Evolutionary conservation across 1,139 yeast species (phyloP), one percentile per base, ranked within the genome.

Genomic region (Geotrichum candidum): DNA sequence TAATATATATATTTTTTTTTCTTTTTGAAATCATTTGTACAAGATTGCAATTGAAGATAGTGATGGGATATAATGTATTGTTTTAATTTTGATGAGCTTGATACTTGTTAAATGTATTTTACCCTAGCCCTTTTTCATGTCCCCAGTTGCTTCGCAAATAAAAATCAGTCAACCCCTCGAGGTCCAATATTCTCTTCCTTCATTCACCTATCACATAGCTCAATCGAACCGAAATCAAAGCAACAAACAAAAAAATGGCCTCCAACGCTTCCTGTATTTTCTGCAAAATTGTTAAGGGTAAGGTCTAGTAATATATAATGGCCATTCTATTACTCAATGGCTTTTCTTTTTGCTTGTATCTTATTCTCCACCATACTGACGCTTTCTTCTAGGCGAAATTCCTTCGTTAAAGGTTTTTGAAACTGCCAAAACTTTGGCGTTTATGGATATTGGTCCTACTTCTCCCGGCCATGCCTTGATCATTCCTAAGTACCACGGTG

Each of bases 401-500:
- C 98, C 98, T 52, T 88, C 96, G 5, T 83, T 89, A 77, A 92
- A 92, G 75, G 79, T 92, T 68, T 81, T 88, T 68, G 99, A 92
- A 74, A 90, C 97, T 25, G 80, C 87, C 64, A 81, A 83, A 69
- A 78, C 89, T 3, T 88, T 84, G 72, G 90, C 97, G 0, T 94
- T 92, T 74, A 81, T 94, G 72, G 99, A 92, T 72, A 91, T 92
- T 71, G 92, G 90, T 69, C 98, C 99, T 65, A 88, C 92, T 11
- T 80, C 96, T 10, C 84, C 84, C 68, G 97, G 96, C 51, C 99
- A 92, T 74, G 84, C 95, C 50, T 79, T 92, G 70, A 84, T 92
- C 58, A 90, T 92, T 67, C 98, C 98, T 65, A 92, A 92, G 75
- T 82, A 83, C 74, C 97, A 91, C 73, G 98, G 97, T 48, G 96